Conservation (phyloP, 2,329 filamentous ascomycete genomes). For the Xylariaceae sp. region DNA sequence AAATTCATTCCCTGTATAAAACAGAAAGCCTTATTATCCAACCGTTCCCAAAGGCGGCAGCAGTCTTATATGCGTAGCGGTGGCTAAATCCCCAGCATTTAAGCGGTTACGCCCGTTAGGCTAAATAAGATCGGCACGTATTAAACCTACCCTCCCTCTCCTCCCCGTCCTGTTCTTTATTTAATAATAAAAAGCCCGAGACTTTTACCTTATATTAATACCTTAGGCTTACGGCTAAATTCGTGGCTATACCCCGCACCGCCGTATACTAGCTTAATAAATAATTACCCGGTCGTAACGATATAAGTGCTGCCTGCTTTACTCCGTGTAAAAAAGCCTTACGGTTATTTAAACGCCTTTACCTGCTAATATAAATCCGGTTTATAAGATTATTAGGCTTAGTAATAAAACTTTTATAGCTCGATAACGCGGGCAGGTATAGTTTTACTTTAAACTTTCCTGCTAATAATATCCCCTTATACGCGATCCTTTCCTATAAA, state of each 20-base stretch:
- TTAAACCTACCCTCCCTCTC: too few relatives aligned
- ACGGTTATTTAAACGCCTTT: slow-evolving; percentile 9
- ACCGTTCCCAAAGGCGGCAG: too few relatives aligned
- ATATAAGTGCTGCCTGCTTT: background rate
- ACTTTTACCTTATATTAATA: too few relatives aligned
- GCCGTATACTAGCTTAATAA: background rate
- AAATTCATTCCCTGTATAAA: too few relatives aligned
- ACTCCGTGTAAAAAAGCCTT: background rate
- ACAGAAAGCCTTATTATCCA: too few relatives aligned
- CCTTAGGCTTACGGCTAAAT: background rate
- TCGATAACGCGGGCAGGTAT: background rate
- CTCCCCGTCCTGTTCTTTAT: too few relatives aligned
- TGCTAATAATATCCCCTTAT: slow-evolving; percentile 10
- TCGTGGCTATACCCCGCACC: background rate
- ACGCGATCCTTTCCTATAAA: slow-evolving; percentile 24
- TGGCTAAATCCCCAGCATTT: too few relatives aligned
- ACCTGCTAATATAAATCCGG: background rate
- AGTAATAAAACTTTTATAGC: background rate
- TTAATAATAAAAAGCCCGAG: too few relatives aligned
- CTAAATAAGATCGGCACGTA: too few relatives aligned
- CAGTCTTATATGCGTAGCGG: too few relatives aligned
- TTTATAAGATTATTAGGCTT: background rate
- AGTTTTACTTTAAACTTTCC: background rate
- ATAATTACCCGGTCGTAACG: background rate
- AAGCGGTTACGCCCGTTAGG: too few relatives aligned